Evolutionary conservation across 2,329 filamentous ascomycete genomes (phyloP).

Genomic region (Truncatella angustata): DNA sequence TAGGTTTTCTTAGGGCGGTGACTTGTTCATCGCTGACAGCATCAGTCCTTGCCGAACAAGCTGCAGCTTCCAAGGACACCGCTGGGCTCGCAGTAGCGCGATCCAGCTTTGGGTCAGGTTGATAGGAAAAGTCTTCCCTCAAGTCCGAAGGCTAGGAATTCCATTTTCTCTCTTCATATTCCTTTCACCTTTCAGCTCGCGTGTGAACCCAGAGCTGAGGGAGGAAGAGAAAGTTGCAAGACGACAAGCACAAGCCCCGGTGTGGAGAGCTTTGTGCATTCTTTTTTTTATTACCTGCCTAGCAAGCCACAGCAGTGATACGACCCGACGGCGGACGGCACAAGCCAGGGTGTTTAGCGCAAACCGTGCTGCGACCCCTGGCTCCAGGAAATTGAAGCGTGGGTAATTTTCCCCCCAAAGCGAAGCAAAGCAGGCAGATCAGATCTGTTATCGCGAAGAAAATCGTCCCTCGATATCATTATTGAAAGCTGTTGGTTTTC

Average conservation of each 20-base stretch:
- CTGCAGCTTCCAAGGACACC: conserved; percentile 10
- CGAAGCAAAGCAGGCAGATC: neutral
- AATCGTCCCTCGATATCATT: neutral
- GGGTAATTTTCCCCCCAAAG: conserved; percentile 1
- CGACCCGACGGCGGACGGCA: neutral
- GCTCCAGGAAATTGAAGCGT: conserved; percentile 6
- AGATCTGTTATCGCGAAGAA: conserved; percentile 5
- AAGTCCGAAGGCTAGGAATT: neutral
- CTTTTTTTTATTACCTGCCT: neutral
- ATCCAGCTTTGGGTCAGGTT: neutral
- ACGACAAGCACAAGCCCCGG: neutral
- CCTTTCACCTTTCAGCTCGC: neutral
- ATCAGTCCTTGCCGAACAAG: neutral
- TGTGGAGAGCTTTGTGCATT: neutral
- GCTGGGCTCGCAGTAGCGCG: conserved; percentile 8
- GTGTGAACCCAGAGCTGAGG: neutral
- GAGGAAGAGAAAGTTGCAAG: neutral
- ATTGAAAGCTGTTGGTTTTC: no score
- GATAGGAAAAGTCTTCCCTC: neutral
- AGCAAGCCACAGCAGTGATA: neutral
- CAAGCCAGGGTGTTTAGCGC: conserved; percentile 7
- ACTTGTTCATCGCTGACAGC: conserved; percentile 9
- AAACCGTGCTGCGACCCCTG: conserved; percentile 2
- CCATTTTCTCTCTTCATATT: neutral
- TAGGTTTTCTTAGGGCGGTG: conserved; percentile 3